These are phyloP conservation scores for Carex arenaria DNA, from an alignment of 202 grass and related monocot species.

Conservation along the genomic window DNA sequence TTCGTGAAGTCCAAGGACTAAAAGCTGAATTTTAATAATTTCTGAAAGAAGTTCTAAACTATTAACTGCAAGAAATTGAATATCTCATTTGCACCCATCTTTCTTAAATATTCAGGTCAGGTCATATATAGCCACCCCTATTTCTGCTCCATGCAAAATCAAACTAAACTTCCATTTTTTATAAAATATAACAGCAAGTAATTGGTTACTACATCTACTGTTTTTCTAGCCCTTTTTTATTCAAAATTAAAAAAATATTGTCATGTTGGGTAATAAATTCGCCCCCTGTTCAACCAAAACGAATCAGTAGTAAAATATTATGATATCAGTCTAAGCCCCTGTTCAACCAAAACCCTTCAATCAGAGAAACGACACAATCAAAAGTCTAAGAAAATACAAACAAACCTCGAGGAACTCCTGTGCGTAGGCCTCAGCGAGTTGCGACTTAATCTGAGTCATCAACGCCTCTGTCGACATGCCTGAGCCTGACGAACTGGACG, in stretches of 20 bases:
- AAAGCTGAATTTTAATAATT: not conserved
- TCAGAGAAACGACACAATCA: not conserved
- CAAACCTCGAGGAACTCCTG: slow-evolving; percentile 69
- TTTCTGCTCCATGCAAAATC: not conserved
- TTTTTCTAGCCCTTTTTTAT: not conserved
- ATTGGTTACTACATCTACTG: not conserved
- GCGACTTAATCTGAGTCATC: slow-evolving; percentile 77
- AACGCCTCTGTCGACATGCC: slow-evolving; percentile 37
- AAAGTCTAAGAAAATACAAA: not conserved
- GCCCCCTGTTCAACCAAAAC: too few relatives aligned
- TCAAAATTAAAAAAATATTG: not conserved
- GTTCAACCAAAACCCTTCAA: not conserved
- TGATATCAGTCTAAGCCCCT: not conserved
- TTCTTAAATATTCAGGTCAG: not conserved
- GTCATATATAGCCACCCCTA: not conserved
- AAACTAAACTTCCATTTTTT: not conserved
- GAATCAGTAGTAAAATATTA: not conserved
- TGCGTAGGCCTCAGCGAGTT: slow-evolving; percentile 74
- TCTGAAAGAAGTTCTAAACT: not conserved
- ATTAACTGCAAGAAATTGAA: not conserved
- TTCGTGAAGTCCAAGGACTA: not conserved
- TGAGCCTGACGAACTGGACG: slow-evolving; percentile 37
- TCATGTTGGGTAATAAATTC: not conserved
- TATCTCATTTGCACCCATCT: not conserved
- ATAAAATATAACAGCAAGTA: not conserved